Evolutionary conservation across 2,329 filamentous ascomycete species (phyloP).

Genomic region (Fusarium lyarnte): DNA sequence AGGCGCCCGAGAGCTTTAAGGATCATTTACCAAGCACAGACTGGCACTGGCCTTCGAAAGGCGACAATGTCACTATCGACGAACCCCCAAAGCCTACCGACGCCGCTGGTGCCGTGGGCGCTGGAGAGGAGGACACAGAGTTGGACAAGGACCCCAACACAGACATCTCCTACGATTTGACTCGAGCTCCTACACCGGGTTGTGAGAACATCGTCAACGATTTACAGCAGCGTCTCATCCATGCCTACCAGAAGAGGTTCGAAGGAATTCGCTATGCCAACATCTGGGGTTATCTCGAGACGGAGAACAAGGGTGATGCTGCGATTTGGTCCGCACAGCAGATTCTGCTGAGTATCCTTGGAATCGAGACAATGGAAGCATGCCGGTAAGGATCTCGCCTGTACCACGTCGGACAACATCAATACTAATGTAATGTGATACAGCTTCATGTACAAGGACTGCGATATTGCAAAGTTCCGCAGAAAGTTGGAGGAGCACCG

Average conservation of each 20-base stretch:
- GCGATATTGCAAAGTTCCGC: constrained; percentile 38
- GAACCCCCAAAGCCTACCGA: constrained; percentile 22
- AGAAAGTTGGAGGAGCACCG: constrained; percentile 38
- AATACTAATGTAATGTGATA: constrained; percentile 21
- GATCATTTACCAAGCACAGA: constrained; percentile 29
- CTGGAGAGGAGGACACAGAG: constrained; percentile 30
- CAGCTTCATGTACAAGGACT: constrained; percentile 41
- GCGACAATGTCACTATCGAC: constrained; percentile 8
- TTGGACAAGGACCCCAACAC: constrained; percentile 20
- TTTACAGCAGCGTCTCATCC: constrained; percentile 41
- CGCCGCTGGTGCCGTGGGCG: constrained; percentile 13
- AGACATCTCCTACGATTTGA: constrained; percentile 41
- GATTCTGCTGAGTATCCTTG: constrained; percentile 40
- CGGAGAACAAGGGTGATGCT: constrained; percentile 44
- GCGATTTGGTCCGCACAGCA: constrained; percentile 44
- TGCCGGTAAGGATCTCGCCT: constrained; percentile 33
- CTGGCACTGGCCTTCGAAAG: constrained; percentile 35
- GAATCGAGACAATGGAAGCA: constrained; percentile 43
- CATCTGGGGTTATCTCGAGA: constrained; percentile 45
- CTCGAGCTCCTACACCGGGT: constrained; percentile 24
- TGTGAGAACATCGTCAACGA: constrained; percentile 42
- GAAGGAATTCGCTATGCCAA: constrained; percentile 41
- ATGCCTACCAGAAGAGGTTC: constrained; percentile 39
- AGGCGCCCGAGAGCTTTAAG: constrained; percentile 30
- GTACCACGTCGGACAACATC: constrained; percentile 6